Evolutionary conservation across 2,329 filamentous ascomycete species (phyloP).

Genomic region (Beauveria sp.): DNA sequence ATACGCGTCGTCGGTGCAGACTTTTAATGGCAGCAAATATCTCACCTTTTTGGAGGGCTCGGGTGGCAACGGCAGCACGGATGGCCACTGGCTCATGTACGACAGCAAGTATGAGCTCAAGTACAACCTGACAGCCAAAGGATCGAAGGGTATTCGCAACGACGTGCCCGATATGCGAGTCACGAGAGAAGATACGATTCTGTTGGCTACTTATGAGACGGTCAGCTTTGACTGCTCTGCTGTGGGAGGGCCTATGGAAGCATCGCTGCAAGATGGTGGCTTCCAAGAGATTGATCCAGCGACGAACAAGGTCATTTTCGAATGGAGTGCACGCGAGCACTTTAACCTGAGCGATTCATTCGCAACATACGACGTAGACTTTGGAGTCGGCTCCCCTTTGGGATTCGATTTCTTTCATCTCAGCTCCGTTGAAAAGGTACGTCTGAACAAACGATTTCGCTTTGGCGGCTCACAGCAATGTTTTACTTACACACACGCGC

Average conservation of each 20-base stretch:
- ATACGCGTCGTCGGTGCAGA: conserved; percentile 22
- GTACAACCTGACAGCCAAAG: conserved; percentile 29
- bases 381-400: conserved; percentile 21
- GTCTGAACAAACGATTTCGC: neutral
- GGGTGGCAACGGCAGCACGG: conserved; percentile 20
- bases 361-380: conserved; percentile 21
- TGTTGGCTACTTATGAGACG: conserved; percentile 34
- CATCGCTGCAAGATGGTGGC: conserved; percentile 26
- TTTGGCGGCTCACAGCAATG: neutral
- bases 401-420: conserved; percentile 32
- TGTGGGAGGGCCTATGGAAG: conserved; percentile 24
- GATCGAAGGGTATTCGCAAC: conserved; percentile 23
- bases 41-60: conserved; percentile 29
- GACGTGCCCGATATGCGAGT: conserved; percentile 37
- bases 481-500: neutral
- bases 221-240: conserved; percentile 22
- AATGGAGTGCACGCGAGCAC: conserved; percentile 28
- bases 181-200: conserved; percentile 31
- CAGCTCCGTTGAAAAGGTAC: conserved; percentile 28
- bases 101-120: conserved; percentile 29
- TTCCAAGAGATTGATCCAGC: conserved; percentile 32
- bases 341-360: conserved; percentile 20
- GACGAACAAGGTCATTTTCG: conserved; percentile 29
- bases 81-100: conserved; percentile 24
- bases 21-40: conserved; percentile 23